Evolutionary conservation across 2,329 filamentous ascomycete species (phyloP).

Genomic region (Allantophomopsis cytisporea): DNA sequence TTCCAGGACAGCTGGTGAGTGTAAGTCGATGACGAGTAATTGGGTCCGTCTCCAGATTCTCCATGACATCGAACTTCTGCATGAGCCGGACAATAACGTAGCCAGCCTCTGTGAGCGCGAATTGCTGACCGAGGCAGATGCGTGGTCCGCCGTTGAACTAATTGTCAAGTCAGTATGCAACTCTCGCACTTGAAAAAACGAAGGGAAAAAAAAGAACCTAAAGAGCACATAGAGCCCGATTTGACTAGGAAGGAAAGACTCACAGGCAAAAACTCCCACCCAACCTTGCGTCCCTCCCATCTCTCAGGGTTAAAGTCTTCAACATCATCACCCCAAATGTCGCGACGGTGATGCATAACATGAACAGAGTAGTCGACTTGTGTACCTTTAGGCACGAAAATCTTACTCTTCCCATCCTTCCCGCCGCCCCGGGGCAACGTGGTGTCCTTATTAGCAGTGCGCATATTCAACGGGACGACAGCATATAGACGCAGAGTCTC

Average conservation of each 20-base stretch:
- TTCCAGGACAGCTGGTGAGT: conserved; percentile 15
- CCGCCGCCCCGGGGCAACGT: conserved; percentile 22
- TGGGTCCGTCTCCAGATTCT: conserved; percentile 16
- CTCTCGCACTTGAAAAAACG: not conserved
- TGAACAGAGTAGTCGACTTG: conserved; percentile 16
- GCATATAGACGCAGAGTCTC: conserved; percentile 36
- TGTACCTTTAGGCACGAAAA: conserved; percentile 17
- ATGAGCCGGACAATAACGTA: conserved; percentile 20
- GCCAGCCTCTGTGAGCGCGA: conserved; percentile 20
- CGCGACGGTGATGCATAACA: conserved; percentile 19
- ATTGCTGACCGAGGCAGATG: conserved; percentile 23
- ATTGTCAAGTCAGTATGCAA: not conserved
- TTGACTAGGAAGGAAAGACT: no score
- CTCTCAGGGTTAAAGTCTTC: conserved; percentile 22
- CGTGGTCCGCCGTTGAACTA: conserved; percentile 23
- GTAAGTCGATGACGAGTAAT: conserved; percentile 14
- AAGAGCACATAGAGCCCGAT: no score
- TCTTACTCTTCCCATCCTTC: conserved; percentile 15
- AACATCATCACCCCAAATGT: conserved; percentile 22
- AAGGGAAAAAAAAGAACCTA: conserved; percentile 1
- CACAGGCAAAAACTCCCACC: conserved; percentile 23
- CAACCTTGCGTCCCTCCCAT: conserved; percentile 27
- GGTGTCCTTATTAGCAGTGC: conserved; percentile 30
- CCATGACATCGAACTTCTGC: conserved; percentile 19
- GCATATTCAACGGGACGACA: conserved; percentile 36